Evolutionary conservation across 495 filamentous ascomycete species (phyloP).

Genomic region (Daldinia concentrica): DNA sequence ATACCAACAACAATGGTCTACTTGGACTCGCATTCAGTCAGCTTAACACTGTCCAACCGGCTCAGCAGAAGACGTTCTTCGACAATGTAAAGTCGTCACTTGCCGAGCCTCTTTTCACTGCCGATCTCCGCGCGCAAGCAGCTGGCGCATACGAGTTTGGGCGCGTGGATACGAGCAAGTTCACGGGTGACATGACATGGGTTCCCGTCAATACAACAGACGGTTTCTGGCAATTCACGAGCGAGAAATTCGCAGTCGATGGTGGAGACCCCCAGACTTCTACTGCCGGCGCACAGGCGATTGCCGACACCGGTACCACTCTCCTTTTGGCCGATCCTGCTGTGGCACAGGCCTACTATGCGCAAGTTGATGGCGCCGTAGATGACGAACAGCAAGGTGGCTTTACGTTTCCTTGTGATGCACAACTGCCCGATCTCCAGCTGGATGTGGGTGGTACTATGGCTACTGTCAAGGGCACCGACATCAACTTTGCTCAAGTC

Average conservation of each 20-base stretch:
- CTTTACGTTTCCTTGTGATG: conserved; percentile 64
- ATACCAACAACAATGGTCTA: conserved; percentile 73
- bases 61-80: conserved; percentile 80
- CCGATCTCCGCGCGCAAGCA: conserved; percentile 68
- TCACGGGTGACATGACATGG: conserved; percentile 70
- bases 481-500: conserved; percentile 72
- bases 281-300: conserved; percentile 60
- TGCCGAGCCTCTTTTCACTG: conserved; percentile 75
- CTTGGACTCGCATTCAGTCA: conserved; percentile 79
- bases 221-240: conserved; percentile 82
- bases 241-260: conserved; percentile 65
- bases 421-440: conserved; percentile 68
- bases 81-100: conserved; percentile 74
- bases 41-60: conserved; percentile 76
- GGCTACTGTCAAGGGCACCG: conserved; percentile 70
- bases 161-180: conserved; percentile 71
- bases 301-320: conserved; percentile 79
- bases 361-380: conserved; percentile 64
- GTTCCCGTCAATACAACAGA: conserved; percentile 67
- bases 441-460: conserved; percentile 70
- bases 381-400: conserved; percentile 62
- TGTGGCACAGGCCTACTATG: conserved; percentile 70
- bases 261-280: conserved; percentile 48
- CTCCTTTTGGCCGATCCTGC: conserved; percentile 73
- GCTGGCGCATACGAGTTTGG: conserved; percentile 83